Evolutionary conservation across 1,284 basidiomycete species (phyloP).

Genomic region (Cryptococcus sp.): DNA sequence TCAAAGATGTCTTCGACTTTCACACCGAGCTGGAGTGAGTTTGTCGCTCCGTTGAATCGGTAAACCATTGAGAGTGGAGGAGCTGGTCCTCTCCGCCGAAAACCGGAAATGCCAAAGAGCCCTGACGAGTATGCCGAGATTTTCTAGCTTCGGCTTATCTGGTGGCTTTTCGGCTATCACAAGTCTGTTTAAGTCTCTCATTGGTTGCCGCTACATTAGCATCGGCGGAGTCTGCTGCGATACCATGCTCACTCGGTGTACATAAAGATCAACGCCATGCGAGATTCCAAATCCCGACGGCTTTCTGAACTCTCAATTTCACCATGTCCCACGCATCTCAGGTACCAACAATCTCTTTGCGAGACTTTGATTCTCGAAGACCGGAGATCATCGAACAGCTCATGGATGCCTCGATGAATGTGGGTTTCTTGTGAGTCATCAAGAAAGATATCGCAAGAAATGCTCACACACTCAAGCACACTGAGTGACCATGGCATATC

Average conservation of each 20-base stretch:
- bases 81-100: no score
- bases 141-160: no score
- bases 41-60: no score
- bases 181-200: no score
- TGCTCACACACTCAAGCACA: slow-evolving; percentile 6
- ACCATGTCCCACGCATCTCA: slow-evolving; percentile 8
- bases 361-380: slow-evolving; percentile 29
- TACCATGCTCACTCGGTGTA: neutral
- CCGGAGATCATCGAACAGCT: slow-evolving; percentile 25
- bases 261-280: neutral
- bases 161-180: no score
- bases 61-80: no score
- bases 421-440: slow-evolving; percentile 28
- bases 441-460: neutral
- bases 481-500: slow-evolving; percentile 23
- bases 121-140: no score
- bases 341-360: slow-evolving; percentile 30
- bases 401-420: slow-evolving; percentile 27
- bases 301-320: neutral
- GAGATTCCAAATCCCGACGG: no score
- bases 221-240: neutral
- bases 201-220: no score
- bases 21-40: no score
- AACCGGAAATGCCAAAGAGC: no score
- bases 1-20: no score